Conservation (phyloP, 352 stramenopile species). For the Globisporangium sylvaticum region DNA sequence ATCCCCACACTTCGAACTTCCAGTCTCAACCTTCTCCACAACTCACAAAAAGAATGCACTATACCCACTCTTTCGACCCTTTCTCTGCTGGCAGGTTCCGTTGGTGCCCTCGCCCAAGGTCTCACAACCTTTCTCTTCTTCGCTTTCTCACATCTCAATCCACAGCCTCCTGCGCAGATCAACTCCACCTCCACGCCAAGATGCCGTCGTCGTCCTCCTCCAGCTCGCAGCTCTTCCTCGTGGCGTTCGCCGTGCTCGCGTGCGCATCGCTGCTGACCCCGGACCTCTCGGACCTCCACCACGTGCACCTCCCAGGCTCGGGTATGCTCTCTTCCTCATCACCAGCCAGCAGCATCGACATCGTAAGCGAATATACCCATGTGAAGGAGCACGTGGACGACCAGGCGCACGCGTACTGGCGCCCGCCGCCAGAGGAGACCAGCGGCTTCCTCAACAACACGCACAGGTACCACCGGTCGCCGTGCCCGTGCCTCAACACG, state of each 20-base stretch:
- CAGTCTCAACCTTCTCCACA: background rate
- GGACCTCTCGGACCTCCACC: background rate
- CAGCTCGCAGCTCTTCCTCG: background rate
- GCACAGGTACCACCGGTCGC: constrained; percentile 38
- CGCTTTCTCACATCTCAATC: background rate
- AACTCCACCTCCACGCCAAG: background rate
- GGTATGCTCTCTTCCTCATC: background rate
- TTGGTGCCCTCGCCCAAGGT: background rate
- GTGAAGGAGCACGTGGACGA: constrained; percentile 6
- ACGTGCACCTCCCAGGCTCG: background rate
- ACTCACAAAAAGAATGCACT: background rate
- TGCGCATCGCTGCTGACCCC: background rate
- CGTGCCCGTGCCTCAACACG: constrained; percentile 59
- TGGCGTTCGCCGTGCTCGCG: background rate
- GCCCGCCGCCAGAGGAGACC: constrained; percentile 27
- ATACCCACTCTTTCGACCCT: background rate
- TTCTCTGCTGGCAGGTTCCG: background rate
- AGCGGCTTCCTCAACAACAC: constrained; percentile 40
- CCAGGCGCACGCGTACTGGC: constrained; percentile 30
- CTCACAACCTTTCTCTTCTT: background rate
- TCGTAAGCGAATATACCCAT: background rate
- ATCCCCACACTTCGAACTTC: background rate
- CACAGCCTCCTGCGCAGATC: background rate
- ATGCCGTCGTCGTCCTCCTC: background rate
- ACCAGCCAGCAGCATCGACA: background rate